Conservation (phyloP, 169 alveolate genomes). For the Cardiosporidium cionae region DNA sequence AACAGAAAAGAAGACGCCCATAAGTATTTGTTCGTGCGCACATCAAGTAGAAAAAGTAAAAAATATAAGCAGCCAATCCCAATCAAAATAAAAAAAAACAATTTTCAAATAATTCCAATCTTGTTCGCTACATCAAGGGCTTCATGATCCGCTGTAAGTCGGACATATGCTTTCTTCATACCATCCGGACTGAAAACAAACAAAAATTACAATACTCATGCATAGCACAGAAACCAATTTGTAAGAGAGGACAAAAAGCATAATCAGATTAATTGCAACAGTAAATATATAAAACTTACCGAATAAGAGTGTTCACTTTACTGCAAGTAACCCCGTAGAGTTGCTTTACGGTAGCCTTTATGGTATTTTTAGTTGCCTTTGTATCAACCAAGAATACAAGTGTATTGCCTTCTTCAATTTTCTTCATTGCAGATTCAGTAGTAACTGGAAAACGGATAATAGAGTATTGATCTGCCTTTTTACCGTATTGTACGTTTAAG, state of each 20-base stretch:
- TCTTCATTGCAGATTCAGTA: constrained; percentile 95
- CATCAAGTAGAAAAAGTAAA: no score
- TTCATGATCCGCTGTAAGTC: constrained; percentile 87
- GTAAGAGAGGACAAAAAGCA: no score
- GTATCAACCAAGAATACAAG: constrained; percentile 60
- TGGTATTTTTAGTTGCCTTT: constrained; percentile 83
- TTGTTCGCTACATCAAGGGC: constrained; percentile 96
- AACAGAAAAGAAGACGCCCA: no score
- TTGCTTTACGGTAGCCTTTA: constrained; percentile 84
- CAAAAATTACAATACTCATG: not conserved
- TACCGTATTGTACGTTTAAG: no score
- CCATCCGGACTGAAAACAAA: constrained; percentile 77
- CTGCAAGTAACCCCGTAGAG: constrained; percentile 82
- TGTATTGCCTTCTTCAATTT: constrained; percentile 96
- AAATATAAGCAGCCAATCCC: no score
- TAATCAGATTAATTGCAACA: not conserved
- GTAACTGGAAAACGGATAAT: constrained; percentile 88
- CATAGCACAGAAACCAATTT: no score
- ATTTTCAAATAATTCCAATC: constrained; percentile 92
- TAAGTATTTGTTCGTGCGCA: no score
- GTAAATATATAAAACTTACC: constrained; percentile 26
- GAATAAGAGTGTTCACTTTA: constrained; percentile 89
- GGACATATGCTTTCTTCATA: constrained; percentile 94
- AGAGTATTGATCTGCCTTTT: constrained; percentile 67
- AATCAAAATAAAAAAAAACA: no score